Evolutionary conservation across 1,139 yeast genomes (phyloP).

Genomic region (Suhomyces maxii): DNA sequence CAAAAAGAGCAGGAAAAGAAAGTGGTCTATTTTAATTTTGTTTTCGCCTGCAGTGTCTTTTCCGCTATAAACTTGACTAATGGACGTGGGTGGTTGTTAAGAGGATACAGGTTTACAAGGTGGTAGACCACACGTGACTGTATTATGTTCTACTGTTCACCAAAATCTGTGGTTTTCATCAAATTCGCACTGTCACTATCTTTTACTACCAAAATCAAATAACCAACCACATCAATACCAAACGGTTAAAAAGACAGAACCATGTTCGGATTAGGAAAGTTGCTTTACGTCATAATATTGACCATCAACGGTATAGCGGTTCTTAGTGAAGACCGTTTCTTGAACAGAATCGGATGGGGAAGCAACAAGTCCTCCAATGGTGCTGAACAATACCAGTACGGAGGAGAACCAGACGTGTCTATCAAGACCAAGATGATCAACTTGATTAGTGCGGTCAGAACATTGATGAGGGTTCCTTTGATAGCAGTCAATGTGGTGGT

Average conservation of each 20-base stretch:
- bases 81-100: no score
- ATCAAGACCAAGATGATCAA: slow-evolving; percentile 61
- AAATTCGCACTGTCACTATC: neutral
- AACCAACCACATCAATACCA: no score
- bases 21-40: no score
- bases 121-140: no score
- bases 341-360: slow-evolving; percentile 61
- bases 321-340: slow-evolving; percentile 77
- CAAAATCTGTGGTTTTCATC: no score
- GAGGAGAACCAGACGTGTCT: slow-evolving; percentile 33
- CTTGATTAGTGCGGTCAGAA: slow-evolving; percentile 71
- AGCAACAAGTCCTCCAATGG: slow-evolving; percentile 19
- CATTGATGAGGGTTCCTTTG: slow-evolving; percentile 73
- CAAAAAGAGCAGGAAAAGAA: no score
- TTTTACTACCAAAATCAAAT: no score
- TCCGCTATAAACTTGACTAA: no score
- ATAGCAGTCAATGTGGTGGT: slow-evolving; percentile 67
- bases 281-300: slow-evolving; percentile 65
- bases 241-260: neutral
- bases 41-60: no score
- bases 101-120: no score
- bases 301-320: slow-evolving; percentile 78
- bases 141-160: no score
- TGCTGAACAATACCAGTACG: slow-evolving; percentile 30
- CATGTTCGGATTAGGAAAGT: slow-evolving; percentile 73